A percentile compares a stretch with the other conserved stretches of the same genome.
Conservation (phyloP, 805 yeast genomes). For the Pichia kluyveri region DNA sequence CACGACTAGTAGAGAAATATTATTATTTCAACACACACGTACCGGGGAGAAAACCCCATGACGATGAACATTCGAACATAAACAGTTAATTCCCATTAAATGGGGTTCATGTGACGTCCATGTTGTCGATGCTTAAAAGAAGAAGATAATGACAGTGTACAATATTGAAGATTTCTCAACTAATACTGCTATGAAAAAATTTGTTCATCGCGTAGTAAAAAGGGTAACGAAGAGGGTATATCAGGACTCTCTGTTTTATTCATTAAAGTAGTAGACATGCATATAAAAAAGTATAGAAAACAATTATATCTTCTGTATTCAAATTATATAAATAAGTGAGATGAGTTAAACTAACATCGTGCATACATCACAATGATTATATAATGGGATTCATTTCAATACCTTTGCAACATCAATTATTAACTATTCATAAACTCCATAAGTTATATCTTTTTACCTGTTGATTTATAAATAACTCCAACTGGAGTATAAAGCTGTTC, state of each 20-base stretch:
- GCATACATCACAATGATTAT: too few species aligned
- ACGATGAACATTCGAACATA: neutral
- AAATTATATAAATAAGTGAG: too few species aligned
- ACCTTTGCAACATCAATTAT: too few species aligned
- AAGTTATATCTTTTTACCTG: constrained; percentile 18
- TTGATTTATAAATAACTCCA: constrained; percentile 3
- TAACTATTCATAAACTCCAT: too few species aligned
- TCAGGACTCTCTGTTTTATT: too few species aligned
- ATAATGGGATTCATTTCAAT: too few species aligned
- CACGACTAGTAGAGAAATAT: constrained; percentile 25
- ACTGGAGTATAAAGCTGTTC: constrained; percentile 2
- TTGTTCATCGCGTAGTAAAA: too few species aligned
- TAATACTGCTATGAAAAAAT: too few species aligned
- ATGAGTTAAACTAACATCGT: too few species aligned
- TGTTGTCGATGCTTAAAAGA: neutral
- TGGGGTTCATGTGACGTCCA: constrained; percentile 3
- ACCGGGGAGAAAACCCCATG: neutral
- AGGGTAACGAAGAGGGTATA: too few species aligned
- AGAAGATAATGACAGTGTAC: constrained; percentile 1
- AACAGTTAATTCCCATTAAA: constrained; percentile 3
- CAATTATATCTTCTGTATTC: too few species aligned
- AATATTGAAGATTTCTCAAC: too few species aligned
- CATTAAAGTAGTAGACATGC: neutral
- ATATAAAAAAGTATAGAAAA: neutral
- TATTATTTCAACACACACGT: constrained; percentile 3